Percentiles rank a stretch among this genome's conserved stretches.
phyloP scores from a whole-genome alignment of 1,284 basidiomycete genomes.

The Rhodotorula sp. region DNA sequence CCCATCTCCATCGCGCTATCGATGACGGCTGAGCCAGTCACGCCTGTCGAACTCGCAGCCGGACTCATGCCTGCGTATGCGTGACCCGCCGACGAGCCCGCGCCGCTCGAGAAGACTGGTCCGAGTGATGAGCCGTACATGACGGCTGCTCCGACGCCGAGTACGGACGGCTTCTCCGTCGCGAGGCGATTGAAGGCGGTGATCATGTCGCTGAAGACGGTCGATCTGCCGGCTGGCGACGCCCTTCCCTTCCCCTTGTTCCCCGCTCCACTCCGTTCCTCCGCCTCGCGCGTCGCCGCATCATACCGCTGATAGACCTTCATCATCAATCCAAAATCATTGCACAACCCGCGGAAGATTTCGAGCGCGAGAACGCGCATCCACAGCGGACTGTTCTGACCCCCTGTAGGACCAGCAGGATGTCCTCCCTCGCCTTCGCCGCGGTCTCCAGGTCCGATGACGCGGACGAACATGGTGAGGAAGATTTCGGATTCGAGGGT shows the following conservation, averaged over 20 bases:
- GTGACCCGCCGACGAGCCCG: not conserved
- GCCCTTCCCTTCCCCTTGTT: slow-evolving; percentile 5
- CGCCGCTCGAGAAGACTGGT: slow-evolving; percentile 16
- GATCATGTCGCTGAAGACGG: slow-evolving; percentile 75
- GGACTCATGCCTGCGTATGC: not conserved
- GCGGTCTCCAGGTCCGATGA: slow-evolving; percentile 65
- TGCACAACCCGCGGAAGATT: slow-evolving; percentile 81
- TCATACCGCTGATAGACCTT: slow-evolving; percentile 80
- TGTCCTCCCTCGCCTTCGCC: slow-evolving; percentile 47
- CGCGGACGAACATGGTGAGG: slow-evolving; percentile 71
- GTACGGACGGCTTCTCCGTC: slow-evolving; percentile 77
- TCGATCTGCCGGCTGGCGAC: slow-evolving; percentile 44
- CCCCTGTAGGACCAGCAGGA: slow-evolving; percentile 27
- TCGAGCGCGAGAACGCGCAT: slow-evolving; percentile 87
- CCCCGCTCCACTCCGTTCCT: not conserved
- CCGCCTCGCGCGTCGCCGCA: slow-evolving; percentile 45
- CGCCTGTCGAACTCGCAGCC: not conserved
- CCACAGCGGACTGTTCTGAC: slow-evolving; percentile 61
- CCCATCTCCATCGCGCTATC: slow-evolving; percentile 79
- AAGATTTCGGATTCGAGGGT: slow-evolving; percentile 79
- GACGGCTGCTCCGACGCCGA: slow-evolving; percentile 63
- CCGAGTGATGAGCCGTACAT: slow-evolving; percentile 50
- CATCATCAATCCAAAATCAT: slow-evolving; percentile 74
- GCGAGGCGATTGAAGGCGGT: slow-evolving; percentile 76
- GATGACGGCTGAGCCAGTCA: slow-evolving; percentile 58